phyloP scores from a whole-genome alignment of 768 basidiomycete genomes.

The Lenzites betulinus region DNA sequence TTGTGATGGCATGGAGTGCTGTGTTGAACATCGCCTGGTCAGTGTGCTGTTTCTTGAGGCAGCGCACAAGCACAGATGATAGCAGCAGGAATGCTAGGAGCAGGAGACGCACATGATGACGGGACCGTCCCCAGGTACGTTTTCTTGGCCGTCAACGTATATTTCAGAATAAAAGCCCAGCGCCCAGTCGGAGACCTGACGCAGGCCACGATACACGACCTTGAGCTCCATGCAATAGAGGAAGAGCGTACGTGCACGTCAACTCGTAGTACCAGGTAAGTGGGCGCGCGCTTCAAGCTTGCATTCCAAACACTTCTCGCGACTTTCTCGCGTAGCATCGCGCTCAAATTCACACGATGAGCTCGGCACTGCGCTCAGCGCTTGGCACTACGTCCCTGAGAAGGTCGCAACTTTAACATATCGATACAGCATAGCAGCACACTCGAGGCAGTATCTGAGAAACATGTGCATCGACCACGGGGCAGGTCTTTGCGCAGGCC shows the following conservation, averaged over 20 bases:
- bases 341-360: no score
- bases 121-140: constrained; percentile 86
- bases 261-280: not conserved
- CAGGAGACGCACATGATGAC: constrained; percentile 83
- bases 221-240: constrained; percentile 45
- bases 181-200: constrained; percentile 62
- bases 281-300: no score
- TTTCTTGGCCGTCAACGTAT: constrained; percentile 80
- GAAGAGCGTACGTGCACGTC: no score
- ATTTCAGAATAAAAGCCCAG: constrained; percentile 88
- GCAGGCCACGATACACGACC: constrained; percentile 59
- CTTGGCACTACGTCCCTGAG: no score
- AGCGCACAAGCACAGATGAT: not conserved
- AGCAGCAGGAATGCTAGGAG: constrained; percentile 49
- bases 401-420: not conserved
- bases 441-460: constrained; percentile 18
- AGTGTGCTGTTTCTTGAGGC: not conserved
- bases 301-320: no score
- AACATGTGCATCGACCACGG: constrained; percentile 63
- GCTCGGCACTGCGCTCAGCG: no score
- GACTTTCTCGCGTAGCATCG: no score
- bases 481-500: constrained; percentile 52
- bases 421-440: constrained; percentile 19
- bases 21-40: not conserved
- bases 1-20: constrained; percentile 65